Conservation (phyloP, 2,329 filamentous ascomycete genomes). For the Niveomyces coronatus region DNA sequence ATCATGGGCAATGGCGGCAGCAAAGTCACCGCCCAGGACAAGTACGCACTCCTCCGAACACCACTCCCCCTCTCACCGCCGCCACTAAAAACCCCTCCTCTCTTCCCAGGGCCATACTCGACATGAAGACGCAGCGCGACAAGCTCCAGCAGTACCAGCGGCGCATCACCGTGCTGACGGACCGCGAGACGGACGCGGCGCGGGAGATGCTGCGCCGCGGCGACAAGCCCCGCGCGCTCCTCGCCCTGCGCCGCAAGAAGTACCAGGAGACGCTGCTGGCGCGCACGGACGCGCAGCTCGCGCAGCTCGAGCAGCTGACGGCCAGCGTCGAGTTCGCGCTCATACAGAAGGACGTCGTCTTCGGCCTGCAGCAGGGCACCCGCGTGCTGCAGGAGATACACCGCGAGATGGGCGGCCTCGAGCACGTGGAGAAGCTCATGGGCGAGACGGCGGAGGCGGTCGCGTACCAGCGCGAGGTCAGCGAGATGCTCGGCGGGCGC, state of each 20-base stretch:
- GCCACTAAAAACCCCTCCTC: conserved; percentile 5
- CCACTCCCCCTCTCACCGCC: no score
- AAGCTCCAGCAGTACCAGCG: conserved; percentile 94
- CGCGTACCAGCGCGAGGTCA: conserved; percentile 91
- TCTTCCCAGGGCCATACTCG: conserved; percentile 74
- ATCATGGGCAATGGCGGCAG: conserved; percentile 46
- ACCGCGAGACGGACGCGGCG: conserved; percentile 79
- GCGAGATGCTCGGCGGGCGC: conserved; percentile 75
- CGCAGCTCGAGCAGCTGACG: conserved; percentile 81
- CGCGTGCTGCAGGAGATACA: conserved; percentile 84
- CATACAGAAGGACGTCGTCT: conserved; percentile 93
- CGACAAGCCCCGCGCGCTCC: conserved; percentile 71
- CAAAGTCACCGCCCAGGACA: conserved; percentile 66
- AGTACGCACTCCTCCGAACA: conserved; percentile 41
- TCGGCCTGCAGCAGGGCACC: conserved; percentile 85
- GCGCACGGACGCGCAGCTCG: conserved; percentile 90
- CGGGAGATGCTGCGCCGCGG: conserved; percentile 69
- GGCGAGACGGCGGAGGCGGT: conserved; percentile 83
- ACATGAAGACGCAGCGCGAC: conserved; percentile 96
- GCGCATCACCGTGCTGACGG: conserved; percentile 75
- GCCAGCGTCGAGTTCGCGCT: conserved; percentile 88
- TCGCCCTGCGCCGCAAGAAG: conserved; percentile 89
- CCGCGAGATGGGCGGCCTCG: conserved; percentile 88
- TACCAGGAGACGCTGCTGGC: conserved; percentile 85
- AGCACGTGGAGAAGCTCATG: conserved; percentile 90